A percentile compares a stretch with the other conserved stretches of the same genome.
phyloP scores from a whole-genome alignment of 2,329 filamentous ascomycete genomes.

The Xylaria sp. region DNA sequence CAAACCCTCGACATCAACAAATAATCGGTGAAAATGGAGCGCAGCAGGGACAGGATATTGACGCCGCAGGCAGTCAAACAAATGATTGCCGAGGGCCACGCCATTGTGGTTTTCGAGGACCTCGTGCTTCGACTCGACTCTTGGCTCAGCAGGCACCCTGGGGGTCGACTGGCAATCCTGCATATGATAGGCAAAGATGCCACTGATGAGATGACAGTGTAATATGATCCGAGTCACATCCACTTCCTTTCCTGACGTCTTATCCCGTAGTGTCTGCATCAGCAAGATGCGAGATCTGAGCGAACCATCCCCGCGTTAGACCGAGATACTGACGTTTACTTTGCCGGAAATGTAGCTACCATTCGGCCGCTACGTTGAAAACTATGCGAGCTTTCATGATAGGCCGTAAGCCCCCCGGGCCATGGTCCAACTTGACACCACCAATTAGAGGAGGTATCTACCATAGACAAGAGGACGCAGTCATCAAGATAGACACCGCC shows the following conservation, averaged over 20 bases:
- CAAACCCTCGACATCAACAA: slow-evolving; percentile 9
- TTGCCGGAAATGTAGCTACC: slow-evolving; percentile 60
- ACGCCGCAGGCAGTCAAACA: slow-evolving; percentile 59
- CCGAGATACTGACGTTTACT: slow-evolving; percentile 9
- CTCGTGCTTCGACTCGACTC: slow-evolving; percentile 64
- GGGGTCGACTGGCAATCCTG: slow-evolving; percentile 67
- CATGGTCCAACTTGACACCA: slow-evolving; percentile 68
- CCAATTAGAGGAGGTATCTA: slow-evolving; percentile 66
- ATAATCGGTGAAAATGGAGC: slow-evolving; percentile 36
- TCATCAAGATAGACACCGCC: slow-evolving; percentile 6
- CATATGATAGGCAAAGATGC: slow-evolving; percentile 72
- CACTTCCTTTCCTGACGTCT: slow-evolving; percentile 2
- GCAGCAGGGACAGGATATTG: slow-evolving; percentile 54
- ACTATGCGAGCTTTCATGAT: slow-evolving; percentile 71
- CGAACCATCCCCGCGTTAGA: slow-evolving; percentile 12
- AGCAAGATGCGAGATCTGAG: slow-evolving; percentile 20
- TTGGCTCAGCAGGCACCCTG: slow-evolving; percentile 70
- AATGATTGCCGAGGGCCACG: slow-evolving; percentile 65
- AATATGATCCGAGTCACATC: slow-evolving; percentile 46
- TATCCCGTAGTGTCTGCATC: slow-evolving; percentile 10
- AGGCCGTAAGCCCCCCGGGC: slow-evolving; percentile 61
- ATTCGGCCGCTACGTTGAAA: slow-evolving; percentile 62
- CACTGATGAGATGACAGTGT: slow-evolving; percentile 69
- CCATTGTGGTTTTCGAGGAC: slow-evolving; percentile 67
- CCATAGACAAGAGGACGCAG: slow-evolving; percentile 36